These are phyloP conservation scores for Fusarium ambrosium DNA, from an alignment of 2,329 filamentous ascomycete species.

Conservation along the genomic window DNA sequence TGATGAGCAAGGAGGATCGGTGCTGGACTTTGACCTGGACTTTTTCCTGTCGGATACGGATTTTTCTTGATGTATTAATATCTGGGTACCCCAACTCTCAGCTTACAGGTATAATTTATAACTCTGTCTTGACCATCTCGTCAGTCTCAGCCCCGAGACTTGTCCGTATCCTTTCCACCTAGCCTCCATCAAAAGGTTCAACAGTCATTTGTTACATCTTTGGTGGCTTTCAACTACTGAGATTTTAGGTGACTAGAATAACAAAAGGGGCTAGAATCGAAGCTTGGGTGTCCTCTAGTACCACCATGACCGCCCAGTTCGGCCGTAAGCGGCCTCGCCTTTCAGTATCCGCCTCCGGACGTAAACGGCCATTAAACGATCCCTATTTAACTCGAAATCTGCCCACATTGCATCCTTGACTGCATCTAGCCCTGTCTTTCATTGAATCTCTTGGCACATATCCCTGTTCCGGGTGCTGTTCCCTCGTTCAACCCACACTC, in stretches of 20 bases:
- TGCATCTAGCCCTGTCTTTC: neutral
- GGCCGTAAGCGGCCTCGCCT: constrained; percentile 1
- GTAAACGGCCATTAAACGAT: neutral
- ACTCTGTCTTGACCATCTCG: neutral
- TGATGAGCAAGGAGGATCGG: neutral
- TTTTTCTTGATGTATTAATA: neutral
- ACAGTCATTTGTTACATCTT: too few species aligned
- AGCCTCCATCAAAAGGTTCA: neutral
- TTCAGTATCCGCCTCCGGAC: neutral
- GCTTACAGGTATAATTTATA: neutral
- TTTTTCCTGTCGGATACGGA: constrained; percentile 8
- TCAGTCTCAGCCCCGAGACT: neutral
- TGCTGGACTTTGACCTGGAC: constrained; percentile 6
- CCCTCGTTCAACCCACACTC: neutral
- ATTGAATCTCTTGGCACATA: neutral
- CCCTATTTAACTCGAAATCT: neutral
- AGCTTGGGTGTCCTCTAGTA: neutral
- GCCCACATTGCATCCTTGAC: neutral
- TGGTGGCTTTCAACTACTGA: too few species aligned
- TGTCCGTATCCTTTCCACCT: too few species aligned
- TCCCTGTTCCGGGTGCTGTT: neutral
- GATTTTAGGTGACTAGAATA: too few species aligned
- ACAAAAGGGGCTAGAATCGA: neutral
- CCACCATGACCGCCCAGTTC: neutral
- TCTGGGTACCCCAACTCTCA: neutral